Percentiles rank a stretch among this genome's conserved stretches.
Evolutionary conservation across 108 stramenopile species (phyloP).

Genomic region (Nannochloropsis oceanica): DNA sequence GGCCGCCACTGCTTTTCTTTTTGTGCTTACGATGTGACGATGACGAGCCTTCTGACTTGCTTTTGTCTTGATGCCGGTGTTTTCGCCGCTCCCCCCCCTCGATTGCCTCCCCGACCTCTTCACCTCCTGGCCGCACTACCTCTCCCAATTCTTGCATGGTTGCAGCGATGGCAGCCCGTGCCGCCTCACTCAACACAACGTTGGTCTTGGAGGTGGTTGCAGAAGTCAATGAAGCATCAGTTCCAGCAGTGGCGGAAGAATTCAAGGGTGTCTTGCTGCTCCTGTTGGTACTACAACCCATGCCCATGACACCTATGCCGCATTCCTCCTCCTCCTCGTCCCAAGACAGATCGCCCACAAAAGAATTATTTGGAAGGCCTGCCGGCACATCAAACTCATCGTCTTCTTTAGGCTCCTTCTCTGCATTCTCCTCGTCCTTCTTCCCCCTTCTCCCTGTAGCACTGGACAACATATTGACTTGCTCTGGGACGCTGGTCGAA

Average conservation of each 20-base stretch:
- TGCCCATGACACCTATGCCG: background rate
- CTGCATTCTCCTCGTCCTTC: background rate
- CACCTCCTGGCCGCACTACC: too few species aligned
- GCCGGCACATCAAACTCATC: background rate
- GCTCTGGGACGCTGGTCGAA: background rate
- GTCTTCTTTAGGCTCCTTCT: background rate
- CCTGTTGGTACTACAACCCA: too few species aligned
- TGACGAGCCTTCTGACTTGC: too few species aligned
- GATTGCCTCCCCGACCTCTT: too few species aligned
- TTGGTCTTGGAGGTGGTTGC: background rate
- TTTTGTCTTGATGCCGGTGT: too few species aligned
- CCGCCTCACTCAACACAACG: background rate
- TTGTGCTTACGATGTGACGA: too few species aligned
- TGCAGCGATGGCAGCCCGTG: background rate
- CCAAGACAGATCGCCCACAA: background rate
- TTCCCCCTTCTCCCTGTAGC: background rate
- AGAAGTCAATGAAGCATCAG: background rate
- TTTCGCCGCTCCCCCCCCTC: too few species aligned
- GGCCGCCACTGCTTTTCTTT: too few species aligned
- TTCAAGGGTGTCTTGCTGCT: background rate
- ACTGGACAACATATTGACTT: background rate
- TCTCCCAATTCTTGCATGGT: background rate
- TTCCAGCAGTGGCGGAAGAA: background rate
- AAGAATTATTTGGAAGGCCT: background rate
- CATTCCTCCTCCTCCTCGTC: background rate